Evolutionary conservation across 2,329 filamentous ascomycete species (phyloP).

Genomic region (Exophiala aquamarina): DNA sequence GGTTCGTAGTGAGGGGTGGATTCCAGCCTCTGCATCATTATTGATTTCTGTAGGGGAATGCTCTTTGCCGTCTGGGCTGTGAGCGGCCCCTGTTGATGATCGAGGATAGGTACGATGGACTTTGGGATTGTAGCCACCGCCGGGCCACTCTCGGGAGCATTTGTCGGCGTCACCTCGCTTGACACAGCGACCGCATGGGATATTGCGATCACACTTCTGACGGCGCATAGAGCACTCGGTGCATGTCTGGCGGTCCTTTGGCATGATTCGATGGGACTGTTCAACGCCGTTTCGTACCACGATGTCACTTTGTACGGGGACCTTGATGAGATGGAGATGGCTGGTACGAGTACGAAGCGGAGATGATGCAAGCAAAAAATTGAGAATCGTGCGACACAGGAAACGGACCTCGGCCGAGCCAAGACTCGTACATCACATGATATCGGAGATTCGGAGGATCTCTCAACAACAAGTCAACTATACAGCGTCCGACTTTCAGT

Average conservation of each 20-base stretch:
- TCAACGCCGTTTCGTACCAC: no score
- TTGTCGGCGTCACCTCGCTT: constrained; percentile 38
- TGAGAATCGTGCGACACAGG: no score
- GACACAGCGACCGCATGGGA: constrained; percentile 42
- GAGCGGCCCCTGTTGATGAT: constrained; percentile 7
- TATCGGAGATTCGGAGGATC: no score
- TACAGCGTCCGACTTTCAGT: no score
- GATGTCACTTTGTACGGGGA: no score
- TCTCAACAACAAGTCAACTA: no score
- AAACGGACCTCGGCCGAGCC: no score
- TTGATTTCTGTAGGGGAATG: constrained; percentile 4
- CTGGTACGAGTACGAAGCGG: no score
- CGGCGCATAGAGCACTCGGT: constrained; percentile 30
- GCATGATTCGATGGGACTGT: constrained; percentile 10
- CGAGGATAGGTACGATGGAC: constrained; percentile 28
- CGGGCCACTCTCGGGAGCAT: constrained; percentile 32
- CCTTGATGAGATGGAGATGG: no score
- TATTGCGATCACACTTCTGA: constrained; percentile 40
- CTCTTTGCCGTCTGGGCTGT: constrained; percentile 6
- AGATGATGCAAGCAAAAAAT: no score
- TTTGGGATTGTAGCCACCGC: constrained; percentile 28
- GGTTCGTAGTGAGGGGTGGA: constrained; percentile 17
- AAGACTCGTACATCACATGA: no score
- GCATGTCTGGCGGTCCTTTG: constrained; percentile 28
- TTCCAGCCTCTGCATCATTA: constrained; percentile 5